Conservation (phyloP, 2,329 filamentous ascomycete genomes). For the Nothophoma quercina region DNA sequence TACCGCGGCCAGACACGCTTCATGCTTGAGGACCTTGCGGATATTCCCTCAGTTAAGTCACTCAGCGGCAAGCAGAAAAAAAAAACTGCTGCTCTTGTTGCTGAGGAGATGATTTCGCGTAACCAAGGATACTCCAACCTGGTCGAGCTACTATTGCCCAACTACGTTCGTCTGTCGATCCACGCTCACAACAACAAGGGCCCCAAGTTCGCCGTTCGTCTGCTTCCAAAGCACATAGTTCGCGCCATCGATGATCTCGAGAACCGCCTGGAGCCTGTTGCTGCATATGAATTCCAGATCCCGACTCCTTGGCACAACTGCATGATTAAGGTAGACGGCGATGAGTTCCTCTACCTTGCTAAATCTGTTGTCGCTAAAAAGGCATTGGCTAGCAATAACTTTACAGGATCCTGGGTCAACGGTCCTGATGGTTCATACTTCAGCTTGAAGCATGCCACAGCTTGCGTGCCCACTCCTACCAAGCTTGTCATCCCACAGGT, state of each 20-base stretch:
- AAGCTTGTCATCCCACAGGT: constrained; percentile 25
- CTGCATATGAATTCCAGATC: constrained; percentile 44
- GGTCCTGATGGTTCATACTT: constrained; percentile 37
- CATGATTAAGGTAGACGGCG: constrained; percentile 45
- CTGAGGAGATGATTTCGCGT: constrained; percentile 50
- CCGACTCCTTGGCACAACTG: constrained; percentile 57
- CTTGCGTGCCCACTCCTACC: constrained; percentile 5
- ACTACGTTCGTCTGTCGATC: constrained; percentile 58
- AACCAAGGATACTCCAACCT: constrained; percentile 60
- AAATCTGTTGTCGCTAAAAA: constrained; percentile 36
- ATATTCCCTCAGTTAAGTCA: constrained; percentile 33
- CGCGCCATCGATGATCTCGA: constrained; percentile 45
- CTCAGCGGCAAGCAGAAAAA: constrained; percentile 44
- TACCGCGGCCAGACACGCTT: constrained; percentile 50
- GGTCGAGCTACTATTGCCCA: constrained; percentile 56
- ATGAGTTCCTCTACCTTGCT: constrained; percentile 38
- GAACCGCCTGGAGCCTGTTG: constrained; percentile 33
- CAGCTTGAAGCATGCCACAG: constrained; percentile 28
- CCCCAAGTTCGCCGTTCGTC: constrained; percentile 54
- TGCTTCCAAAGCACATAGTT: constrained; percentile 46
- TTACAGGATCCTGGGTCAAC: constrained; percentile 37
- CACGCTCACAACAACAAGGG: constrained; percentile 55
- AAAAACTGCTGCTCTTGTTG: constrained; percentile 44
- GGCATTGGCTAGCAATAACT: constrained; percentile 29
- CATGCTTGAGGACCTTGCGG: constrained; percentile 48